Conservation (phyloP, 2,329 filamentous ascomycete species). For the Periconia sp. region DNA sequence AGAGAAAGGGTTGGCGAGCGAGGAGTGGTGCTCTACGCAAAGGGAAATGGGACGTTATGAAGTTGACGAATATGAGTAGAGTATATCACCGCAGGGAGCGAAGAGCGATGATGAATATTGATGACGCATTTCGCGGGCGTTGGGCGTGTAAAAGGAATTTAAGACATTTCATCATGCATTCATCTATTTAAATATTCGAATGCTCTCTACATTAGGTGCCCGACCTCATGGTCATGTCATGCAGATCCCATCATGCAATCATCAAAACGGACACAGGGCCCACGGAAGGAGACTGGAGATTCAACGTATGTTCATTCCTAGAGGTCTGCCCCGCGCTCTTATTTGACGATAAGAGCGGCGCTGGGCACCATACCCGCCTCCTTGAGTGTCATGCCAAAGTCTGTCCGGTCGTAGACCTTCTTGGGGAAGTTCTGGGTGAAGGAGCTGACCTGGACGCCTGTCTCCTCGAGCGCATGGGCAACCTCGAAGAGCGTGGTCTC, state of each 20-base stretch:
- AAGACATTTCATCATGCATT: background rate
- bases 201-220: background rate
- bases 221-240: background rate
- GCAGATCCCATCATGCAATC: no score
- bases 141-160: background rate
- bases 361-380: constrained; percentile 91
- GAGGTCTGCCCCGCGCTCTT: no score
- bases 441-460: constrained; percentile 71
- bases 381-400: constrained; percentile 90
- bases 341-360: constrained; percentile 78
- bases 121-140: background rate
- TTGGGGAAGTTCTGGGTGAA: constrained; percentile 88
- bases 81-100: no score
- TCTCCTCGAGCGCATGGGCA: constrained; percentile 76
- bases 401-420: constrained; percentile 73
- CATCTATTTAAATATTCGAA: background rate
- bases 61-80: constrained; percentile 45
- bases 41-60: constrained; percentile 51
- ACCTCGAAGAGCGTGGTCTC: constrained; percentile 95
- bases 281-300: no score
- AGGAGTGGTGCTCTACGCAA: constrained; percentile 58
- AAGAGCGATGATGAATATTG: no score
- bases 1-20: constrained; percentile 52
- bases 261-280: no score
- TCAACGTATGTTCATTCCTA: no score